Conservation (phyloP, 78 protist species). For the Emiliania huxleyi region DNA sequence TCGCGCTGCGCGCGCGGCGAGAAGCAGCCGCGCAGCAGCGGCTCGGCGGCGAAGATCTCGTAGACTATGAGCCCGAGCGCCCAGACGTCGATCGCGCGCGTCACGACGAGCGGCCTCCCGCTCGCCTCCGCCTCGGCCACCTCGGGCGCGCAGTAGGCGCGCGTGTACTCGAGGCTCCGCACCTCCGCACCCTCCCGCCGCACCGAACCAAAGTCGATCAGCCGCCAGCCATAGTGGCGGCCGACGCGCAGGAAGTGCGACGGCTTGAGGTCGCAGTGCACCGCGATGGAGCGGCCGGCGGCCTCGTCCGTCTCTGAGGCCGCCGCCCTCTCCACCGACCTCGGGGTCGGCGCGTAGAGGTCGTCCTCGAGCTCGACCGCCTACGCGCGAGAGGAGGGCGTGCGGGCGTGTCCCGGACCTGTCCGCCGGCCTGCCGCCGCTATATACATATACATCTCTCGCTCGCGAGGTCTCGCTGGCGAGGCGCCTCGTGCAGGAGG, state of each 20-base stretch:
- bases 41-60: not conserved
- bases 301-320: too few species aligned
- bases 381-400: too few species aligned
- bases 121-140: not conserved
- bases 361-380: too few species aligned
- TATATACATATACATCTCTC: too few species aligned
- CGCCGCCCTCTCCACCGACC: too few species aligned
- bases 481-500: too few species aligned
- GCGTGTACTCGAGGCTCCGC: not conserved
- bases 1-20: not conserved
- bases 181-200: not conserved
- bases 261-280: not conserved
- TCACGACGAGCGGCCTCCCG: not conserved
- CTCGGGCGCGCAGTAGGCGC: not conserved
- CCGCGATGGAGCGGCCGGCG: too few species aligned
- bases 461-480: too few species aligned
- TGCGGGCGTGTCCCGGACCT: too few species aligned
- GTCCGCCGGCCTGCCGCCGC: too few species aligned
- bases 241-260: not conserved
- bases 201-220: not conserved
- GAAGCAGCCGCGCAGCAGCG: not conserved
- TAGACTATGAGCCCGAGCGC: not conserved
- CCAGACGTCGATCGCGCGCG: not conserved
- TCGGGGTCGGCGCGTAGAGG: too few species aligned
- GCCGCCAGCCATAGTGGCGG: too few species aligned